Percentiles rank a stretch among this genome's conserved stretches.
Conservation (phyloP, 371 early-diverging fungal species). For the Mucor indicus region DNA sequence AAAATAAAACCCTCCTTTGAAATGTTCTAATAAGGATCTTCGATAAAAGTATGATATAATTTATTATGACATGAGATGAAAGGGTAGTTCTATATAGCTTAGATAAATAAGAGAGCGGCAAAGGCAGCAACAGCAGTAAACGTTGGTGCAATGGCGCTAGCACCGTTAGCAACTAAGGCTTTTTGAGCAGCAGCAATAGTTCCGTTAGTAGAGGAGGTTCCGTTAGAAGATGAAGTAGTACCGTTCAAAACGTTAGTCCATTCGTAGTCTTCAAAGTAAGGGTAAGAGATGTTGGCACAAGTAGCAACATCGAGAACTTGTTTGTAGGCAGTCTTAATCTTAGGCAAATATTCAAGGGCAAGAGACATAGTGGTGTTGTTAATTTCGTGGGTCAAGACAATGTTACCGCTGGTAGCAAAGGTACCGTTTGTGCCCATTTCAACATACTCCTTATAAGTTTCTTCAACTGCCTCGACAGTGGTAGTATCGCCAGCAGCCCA, state of each 20-base stretch:
- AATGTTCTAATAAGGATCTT: too few relatives aligned
- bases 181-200: slow-evolving; percentile 1
- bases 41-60: too few relatives aligned
- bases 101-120: too few relatives aligned
- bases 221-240: slow-evolving; percentile 5
- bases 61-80: too few relatives aligned
- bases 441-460: slow-evolving; percentile 32
- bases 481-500: slow-evolving; percentile 36
- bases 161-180: too few relatives aligned
- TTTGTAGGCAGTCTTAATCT: slow-evolving; percentile 36
- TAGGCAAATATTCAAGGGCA: slow-evolving; percentile 36
- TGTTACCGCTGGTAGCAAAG: slow-evolving; percentile 32
- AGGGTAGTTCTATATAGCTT: too few relatives aligned
- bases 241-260: slow-evolving; percentile 19
- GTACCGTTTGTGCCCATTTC: slow-evolving; percentile 47
- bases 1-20: too few relatives aligned
- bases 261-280: slow-evolving; percentile 37
- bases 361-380: slow-evolving; percentile 46
- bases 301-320: slow-evolving; percentile 47
- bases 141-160: too few relatives aligned
- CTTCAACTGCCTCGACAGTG: slow-evolving; percentile 26
- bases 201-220: slow-evolving; percentile 3
- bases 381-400: slow-evolving; percentile 51
- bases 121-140: too few relatives aligned
- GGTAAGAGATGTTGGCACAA: slow-evolving; percentile 46